Evolutionary conservation across 345 rosid species (phyloP), one percentile per base, ranked within the genome.

Genomic region (Abelmoschus esculentus): DNA sequence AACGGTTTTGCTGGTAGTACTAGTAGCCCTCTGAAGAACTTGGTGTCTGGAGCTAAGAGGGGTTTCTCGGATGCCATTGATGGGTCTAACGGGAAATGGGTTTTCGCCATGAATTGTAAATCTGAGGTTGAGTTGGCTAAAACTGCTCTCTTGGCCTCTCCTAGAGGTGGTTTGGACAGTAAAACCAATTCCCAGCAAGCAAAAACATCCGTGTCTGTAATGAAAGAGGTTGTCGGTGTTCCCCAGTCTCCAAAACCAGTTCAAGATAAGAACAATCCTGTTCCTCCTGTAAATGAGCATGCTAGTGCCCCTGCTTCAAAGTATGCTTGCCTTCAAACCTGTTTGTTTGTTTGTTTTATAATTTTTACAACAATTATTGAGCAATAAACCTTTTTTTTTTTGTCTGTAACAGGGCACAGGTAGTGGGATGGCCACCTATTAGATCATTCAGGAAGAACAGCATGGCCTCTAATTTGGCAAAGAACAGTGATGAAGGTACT

Each of bases 371-470:
- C 65, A 59, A 44, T 59, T 26, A 59, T 63, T 61, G 52, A 72
- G 59, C 36, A 4, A 13, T 53, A 3, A 38, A 47, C 26, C 26
- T 1, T 22, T 22, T 22, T 22, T 22, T 22, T 22, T 22, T 22
- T 22, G 26, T 22, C 26, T 22, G 26, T 31, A 3, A 40, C 83
- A 93, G 98, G 79, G 86, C 83, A 53, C 97, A 84, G 72, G 82
- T 86, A 5, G 92, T 93, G 36, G 96, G 98, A 18, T 93, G 97
- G 98, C 98, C 97, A 53, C 98, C 97, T 5, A 77, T 93, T 72
- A 73, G 88, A 63, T 87, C 97, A 11, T 87, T 80, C 80, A 66
- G 92, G 82, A 90, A 86, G 79, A 90, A 89, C 74, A 80, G 36
- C 67, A 15, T 88, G 70, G 81, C 66, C 56, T 70, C 66, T 6